phyloP scores from a whole-genome alignment of 2,329 filamentous ascomycete species.

The Fusarium sulawesiense region DNA sequence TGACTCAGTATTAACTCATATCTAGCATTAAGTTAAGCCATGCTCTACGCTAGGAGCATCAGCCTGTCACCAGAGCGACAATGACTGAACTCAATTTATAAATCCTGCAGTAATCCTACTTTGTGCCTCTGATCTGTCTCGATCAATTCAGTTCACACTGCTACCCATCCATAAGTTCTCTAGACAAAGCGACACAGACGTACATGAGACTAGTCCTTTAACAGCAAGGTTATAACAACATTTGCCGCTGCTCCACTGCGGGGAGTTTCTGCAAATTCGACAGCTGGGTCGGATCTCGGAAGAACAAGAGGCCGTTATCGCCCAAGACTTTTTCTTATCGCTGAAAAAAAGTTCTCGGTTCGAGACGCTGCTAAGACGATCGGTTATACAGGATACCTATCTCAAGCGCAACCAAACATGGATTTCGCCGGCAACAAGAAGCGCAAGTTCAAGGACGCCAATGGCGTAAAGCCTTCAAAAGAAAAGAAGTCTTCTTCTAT shows the following conservation, averaged over 20 bases:
- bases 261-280: constrained; percentile 18
- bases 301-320: constrained; percentile 39
- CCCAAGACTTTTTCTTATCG: constrained; percentile 41
- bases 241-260: constrained; percentile 41
- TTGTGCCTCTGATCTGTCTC: neutral
- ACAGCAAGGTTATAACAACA: constrained; percentile 30
- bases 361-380: constrained; percentile 23
- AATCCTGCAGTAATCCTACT: neutral
- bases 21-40: neutral
- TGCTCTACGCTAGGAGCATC: neutral
- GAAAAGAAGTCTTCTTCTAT: constrained; percentile 41
- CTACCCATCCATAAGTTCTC: constrained; percentile 5
- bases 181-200: neutral
- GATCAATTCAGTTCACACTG: constrained; percentile 9
- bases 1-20: neutral
- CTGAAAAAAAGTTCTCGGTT: constrained; percentile 46
- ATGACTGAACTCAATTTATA: neutral
- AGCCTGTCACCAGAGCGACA: neutral
- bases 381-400: constrained; percentile 19
- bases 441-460: constrained; percentile 55
- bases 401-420: constrained; percentile 46
- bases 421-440: constrained; percentile 56
- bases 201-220: constrained; percentile 25
- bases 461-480: constrained; percentile 46
- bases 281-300: constrained; percentile 11